Evolutionary conservation across 2,329 filamentous ascomycete species (phyloP), one percentile per base, ranked within the genome.

Genomic region (Dactylellina cionopaga): DNA sequence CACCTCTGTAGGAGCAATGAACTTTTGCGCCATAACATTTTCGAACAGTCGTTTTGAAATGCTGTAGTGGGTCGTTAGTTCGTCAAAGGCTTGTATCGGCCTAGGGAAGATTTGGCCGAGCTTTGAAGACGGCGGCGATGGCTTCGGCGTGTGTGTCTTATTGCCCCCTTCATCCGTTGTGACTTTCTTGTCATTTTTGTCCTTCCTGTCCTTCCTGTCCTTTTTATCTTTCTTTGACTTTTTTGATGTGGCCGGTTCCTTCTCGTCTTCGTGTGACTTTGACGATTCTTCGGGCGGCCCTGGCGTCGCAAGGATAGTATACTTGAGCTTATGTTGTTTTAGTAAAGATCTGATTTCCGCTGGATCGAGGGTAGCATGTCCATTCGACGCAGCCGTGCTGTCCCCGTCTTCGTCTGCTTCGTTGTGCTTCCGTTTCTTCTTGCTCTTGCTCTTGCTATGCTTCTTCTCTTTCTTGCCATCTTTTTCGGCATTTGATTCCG

Each of bases 1-100:
- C 10, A 99, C 93, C 81, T 98, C 94, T 0, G 95, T 99, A 10
- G 95, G 95, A 64, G 92, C 83, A 33, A 86, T 87, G 79, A 96
- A 99, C 9, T 91, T 92, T 81, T 98, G 92, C n/a, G 87, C 85
- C 11, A 86, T 83, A 27, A 99, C 83, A 78, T 99, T 99, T 71
- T 90, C 87, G 1, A 88, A 87, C 44, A 99, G 81, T 41, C 88
- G 85, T 39, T 85, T 83, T 2, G 92, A 90, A 41, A 97, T 87
- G n/a, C 85, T 85, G 81, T 94, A 96, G 1, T 13, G 39, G 44
- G 83, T 84, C 29, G 87, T 85, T 68, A 99, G 82, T 77, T 95
- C 88, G 41, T 83, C 82, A 79, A 99, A 98, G 0, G 88, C 87
- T 44, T 86, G 86, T 75, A 99, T 82, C 1, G 95, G 94, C 74